Percentiles rank a stretch among this genome's conserved stretches.
These are phyloP conservation scores for Paecilomyces sp. DNA, from an alignment of 2,329 filamentous ascomycete species.

Conservation along the genomic window DNA sequence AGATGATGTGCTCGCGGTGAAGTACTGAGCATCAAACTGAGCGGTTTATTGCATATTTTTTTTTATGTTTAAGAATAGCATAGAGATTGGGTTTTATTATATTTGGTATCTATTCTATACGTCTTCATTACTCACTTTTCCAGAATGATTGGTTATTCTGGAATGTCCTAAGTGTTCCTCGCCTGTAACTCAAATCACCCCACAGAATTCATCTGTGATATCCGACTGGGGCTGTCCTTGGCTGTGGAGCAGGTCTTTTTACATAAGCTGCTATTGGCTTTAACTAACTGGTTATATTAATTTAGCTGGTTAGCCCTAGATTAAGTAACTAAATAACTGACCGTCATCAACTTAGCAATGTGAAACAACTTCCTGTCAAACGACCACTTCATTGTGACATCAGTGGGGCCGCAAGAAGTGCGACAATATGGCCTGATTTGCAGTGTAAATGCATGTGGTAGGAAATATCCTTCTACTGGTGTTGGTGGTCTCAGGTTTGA, in stretches of 20 bases:
- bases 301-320: neutral
- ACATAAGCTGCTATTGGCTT: neutral
- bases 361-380: neutral
- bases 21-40: neutral
- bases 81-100: neutral
- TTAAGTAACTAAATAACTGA: too few species aligned
- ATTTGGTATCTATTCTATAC: too few species aligned
- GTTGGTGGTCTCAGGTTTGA: neutral
- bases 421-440: neutral
- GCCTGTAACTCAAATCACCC: neutral
- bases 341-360: neutral
- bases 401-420: neutral
- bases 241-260: neutral
- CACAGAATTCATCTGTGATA: neutral
- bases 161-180: neutral
- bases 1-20: slow-evolving; percentile 20
- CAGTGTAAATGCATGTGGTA: neutral
- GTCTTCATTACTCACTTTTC: too few species aligned
- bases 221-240: neutral
- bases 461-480: neutral
- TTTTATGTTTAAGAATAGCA: neutral
- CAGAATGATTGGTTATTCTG: neutral
- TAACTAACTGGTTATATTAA: too few species aligned
- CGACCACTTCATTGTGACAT: neutral
- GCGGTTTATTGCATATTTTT: neutral